Percentiles rank a stretch among this genome's conserved stretches.
Conservation (phyloP, 805 yeast species). For the Candida khao-thaluensis region DNA sequence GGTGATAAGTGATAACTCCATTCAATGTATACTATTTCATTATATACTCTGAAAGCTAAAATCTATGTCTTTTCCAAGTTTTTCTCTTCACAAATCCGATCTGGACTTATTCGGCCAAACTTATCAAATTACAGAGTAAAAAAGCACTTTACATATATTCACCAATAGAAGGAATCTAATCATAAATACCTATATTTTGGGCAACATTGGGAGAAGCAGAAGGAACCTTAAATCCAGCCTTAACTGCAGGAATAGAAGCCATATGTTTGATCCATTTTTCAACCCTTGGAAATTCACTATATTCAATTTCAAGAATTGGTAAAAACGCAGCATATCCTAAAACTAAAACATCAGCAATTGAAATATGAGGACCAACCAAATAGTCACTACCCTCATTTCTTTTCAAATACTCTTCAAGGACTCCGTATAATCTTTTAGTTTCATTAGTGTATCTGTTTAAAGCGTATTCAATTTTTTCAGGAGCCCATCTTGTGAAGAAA, state of each 20-base stretch:
- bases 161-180: too few relatives aligned
- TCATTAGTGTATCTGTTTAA: slow-evolving; percentile 52
- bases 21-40: too few relatives aligned
- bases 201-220: slow-evolving; percentile 15
- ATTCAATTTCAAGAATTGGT: slow-evolving; percentile 26
- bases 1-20: too few relatives aligned
- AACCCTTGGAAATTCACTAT: slow-evolving; percentile 39
- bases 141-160: too few relatives aligned
- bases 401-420: slow-evolving; percentile 49
- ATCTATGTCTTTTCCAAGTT: too few relatives aligned
- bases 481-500: slow-evolving; percentile 46
- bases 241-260: slow-evolving; percentile 30
- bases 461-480: slow-evolving; percentile 54
- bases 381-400: slow-evolving; percentile 41
- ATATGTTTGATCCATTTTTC: slow-evolving; percentile 41
- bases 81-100: too few relatives aligned
- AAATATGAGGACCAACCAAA: slow-evolving; percentile 57
- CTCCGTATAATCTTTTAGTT: slow-evolving; percentile 52
- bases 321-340: slow-evolving; percentile 43
- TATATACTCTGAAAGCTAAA: too few relatives aligned
- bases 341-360: slow-evolving; percentile 57
- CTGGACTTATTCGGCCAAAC: too few relatives aligned
- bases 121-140: too few relatives aligned
- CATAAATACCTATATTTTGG: too few relatives aligned
- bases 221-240: slow-evolving; percentile 25